Evolutionary conservation across 2,329 filamentous ascomycete genomes (phyloP), one percentile per base, ranked within the genome.

Genomic region (Talaromyces verruculosus): DNA sequence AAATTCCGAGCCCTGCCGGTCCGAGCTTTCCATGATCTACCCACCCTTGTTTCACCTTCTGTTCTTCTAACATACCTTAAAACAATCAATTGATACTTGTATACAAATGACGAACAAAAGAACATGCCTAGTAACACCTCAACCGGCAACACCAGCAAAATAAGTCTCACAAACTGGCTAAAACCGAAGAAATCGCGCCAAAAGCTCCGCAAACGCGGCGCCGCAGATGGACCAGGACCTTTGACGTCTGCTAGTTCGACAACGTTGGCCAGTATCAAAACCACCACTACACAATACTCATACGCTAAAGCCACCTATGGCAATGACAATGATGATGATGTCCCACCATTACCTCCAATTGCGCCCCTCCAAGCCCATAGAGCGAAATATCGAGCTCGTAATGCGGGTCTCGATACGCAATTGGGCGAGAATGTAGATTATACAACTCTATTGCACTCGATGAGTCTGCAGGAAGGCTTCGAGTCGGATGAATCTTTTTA

Each of bases 351-450:
- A 33, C 65, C 65, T 2, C 13, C 72, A 15, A 45, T 78, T 5
- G 72, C 77, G 2, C 76, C 77, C 5, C 70, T 78, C 41, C 69
- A 77, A 45, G 71, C 72, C 19, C 77, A 79, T 65, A 72, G 75
- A 39, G 63, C 71, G 35, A 78, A 77, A 65, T 78, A 78, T 68
- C 69, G 65, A 61, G 68, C 71, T 11, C 39, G 69, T 0, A 71
- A 75, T 57, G 67, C 72, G 5, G 67, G 72, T 28, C 61, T 77
- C 5, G 76, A 79, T 53, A 72, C 72, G 4, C 77, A 79, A 65
- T 67, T 76, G n/a, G 77, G 77, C 17, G 77, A 79, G 63, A 72
- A 70, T 57, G 71, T 65, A 43, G 77, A 79, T 64, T 78, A 76
- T 58, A 79, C 77, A 1, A 69, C 73, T 15, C 75, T 78, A 19